These are phyloP conservation scores for Chernovozyma sophiae-reginae DNA, from an alignment of 1,139 yeast species.

Conservation along the genomic window DNA sequence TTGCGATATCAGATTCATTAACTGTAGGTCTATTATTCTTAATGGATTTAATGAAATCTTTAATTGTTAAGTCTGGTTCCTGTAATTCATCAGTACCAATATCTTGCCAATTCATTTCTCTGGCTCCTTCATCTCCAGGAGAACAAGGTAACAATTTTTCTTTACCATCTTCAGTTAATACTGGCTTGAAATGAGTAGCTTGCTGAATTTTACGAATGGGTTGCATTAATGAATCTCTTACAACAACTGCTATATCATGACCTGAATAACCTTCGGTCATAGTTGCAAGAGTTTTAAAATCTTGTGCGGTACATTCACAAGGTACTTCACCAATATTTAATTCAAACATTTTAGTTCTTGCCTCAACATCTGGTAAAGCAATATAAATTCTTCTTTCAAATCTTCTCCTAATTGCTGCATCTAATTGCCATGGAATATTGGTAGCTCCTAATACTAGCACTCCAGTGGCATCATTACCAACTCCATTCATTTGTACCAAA, in stretches of 20 bases:
- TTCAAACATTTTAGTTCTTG: conserved; percentile 91
- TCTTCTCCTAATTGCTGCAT: conserved; percentile 95
- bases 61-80: conserved; percentile 86
- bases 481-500: conserved; percentile 98
- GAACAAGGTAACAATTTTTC: conserved; percentile 83
- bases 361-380: conserved; percentile 88
- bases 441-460: conserved; percentile 97
- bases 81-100: conserved; percentile 82
- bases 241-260: conserved; percentile 94
- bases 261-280: conserved; percentile 99
- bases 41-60: conserved; percentile 90
- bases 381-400: conserved; percentile 94
- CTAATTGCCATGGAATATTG: conserved; percentile 98
- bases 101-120: conserved; percentile 91
- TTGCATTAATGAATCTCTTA: conserved; percentile 96
- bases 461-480: conserved; percentile 90
- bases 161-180: conserved; percentile 30
- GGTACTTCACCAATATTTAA: conserved; percentile 90
- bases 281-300: conserved; percentile 74
- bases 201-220: conserved; percentile 94
- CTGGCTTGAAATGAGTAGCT: conserved; percentile 88
- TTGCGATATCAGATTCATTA: conserved; percentile 72
- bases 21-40: conserved; percentile 94
- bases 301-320: conserved; percentile 68
- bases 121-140: conserved; percentile 87